Evolutionary conservation across 345 rosid species (phyloP), one percentile per base, ranked within the genome.

Genomic region (Iberis pinnata): DNA sequence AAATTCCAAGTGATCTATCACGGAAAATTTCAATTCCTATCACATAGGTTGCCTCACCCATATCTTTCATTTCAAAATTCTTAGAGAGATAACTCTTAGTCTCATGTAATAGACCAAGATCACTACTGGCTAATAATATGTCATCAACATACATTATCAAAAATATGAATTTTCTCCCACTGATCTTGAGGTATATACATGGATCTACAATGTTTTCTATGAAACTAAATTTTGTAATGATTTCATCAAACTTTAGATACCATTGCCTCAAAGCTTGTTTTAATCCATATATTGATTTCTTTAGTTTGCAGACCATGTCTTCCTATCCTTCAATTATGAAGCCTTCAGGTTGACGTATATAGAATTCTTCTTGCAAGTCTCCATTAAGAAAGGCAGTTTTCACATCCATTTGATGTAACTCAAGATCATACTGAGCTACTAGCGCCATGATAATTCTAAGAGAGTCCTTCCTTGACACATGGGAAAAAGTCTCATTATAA

Each of bases 351-450:
- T 59, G 51, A 11, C 18, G 0, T 14, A 42, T 51, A 42, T 42
- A 42, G 8, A 50, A 3, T 38, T 20, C 12, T 22, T 57, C 39
- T 38, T 40, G 0, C 1, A 50, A 49, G 44, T 61, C 14, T 19
- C 15, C 12, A 22, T 42, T 51, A 31, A 51, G 31, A 50, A 61
- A 51, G 14, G 0, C 5, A 7, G 12, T 40, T 31, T 60, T 60
- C 32, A 60, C 57, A 49, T 60, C 49, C 25, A 60, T 19, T 29
- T 41, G 18, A 41, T 61, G 26, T 20, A 50, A 50, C 24, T 50
- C 36, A 4, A 50, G n/a, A 31, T 41, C 18, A 43, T 10, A 42
- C 2, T 61, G 6, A 18, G 51, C 9, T 41, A 42, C 26, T 43
- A 50, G 22, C 14, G 12, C 3, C 66, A 40, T 41, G 18, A 51